phyloP scores from a whole-genome alignment of 2,329 filamentous ascomycete species.

The Calonectria hawksworthii region DNA sequence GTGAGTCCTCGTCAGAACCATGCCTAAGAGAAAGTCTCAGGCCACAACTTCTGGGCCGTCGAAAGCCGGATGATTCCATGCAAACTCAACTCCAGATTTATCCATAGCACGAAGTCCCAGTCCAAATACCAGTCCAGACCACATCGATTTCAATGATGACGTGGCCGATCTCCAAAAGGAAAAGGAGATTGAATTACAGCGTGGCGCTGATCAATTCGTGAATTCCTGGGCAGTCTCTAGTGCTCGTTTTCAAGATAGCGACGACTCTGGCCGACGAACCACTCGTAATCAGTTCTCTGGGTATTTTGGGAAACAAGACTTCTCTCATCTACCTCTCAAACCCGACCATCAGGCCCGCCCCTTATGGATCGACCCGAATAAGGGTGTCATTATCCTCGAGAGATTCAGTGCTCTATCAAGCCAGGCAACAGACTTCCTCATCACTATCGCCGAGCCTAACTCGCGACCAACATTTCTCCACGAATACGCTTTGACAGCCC shows the following conservation, averaged over 20 bases:
- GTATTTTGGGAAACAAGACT: slow-evolving; percentile 66
- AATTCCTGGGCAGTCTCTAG: slow-evolving; percentile 21
- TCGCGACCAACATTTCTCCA: slow-evolving; percentile 88
- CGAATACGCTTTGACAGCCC: slow-evolving; percentile 87
- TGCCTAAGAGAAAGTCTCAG: slow-evolving; percentile 21
- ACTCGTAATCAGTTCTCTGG: slow-evolving; percentile 25
- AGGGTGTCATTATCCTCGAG: slow-evolving; percentile 88
- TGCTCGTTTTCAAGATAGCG: neutral
- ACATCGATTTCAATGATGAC: slow-evolving; percentile 13
- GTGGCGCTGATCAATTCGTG: slow-evolving; percentile 18
- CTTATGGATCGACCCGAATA: slow-evolving; percentile 87
- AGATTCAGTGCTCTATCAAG: slow-evolving; percentile 86
- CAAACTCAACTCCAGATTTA: neutral
- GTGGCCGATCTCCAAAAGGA: slow-evolving; percentile 8
- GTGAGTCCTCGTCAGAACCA: neutral
- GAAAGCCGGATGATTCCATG: neutral
- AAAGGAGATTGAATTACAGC: slow-evolving; percentile 10
- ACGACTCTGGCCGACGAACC: neutral
- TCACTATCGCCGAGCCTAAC: slow-evolving; percentile 89
- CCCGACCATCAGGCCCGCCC: slow-evolving; percentile 86
- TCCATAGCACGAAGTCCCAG: neutral
- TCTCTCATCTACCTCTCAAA: slow-evolving; percentile 84
- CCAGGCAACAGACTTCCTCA: slow-evolving; percentile 89
- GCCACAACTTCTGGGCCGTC: neutral
- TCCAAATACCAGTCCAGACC: neutral